Evolutionary conservation across 345 rosid genomes (phyloP).

Genomic region (Acer campestre): DNA sequence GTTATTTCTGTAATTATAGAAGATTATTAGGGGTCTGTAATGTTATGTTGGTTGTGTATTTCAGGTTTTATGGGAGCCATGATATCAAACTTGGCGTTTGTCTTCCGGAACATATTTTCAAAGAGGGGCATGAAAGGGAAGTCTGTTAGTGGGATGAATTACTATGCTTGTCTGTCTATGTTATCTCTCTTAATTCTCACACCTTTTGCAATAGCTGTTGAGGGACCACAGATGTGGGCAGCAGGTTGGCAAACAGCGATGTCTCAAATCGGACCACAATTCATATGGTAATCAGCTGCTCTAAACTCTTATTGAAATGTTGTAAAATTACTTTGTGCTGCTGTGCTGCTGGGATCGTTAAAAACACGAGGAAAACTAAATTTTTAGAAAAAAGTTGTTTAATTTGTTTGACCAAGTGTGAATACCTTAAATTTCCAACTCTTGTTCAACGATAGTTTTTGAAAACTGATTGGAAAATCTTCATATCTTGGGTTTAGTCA

Average conservation of each 20-base stretch:
- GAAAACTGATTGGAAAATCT: neutral
- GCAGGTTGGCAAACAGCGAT: constrained; percentile 80
- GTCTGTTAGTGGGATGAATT: constrained; percentile 99
- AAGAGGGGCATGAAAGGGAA: constrained; percentile 99
- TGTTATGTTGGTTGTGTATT: constrained; percentile 17
- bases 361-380: neutral
- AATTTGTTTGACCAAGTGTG: neutral
- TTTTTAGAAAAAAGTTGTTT: neutral
- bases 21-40: constrained; percentile 7
- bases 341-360: neutral
- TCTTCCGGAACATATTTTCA: constrained; percentile 90
- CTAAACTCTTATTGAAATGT: neutral
- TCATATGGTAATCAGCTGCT: constrained; percentile 59
- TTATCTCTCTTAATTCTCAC: constrained; percentile 86
- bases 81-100: constrained; percentile 96
- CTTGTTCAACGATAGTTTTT: neutral
- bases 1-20: neutral
- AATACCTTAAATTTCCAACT: neutral
- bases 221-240: constrained; percentile 97
- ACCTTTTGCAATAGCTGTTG: constrained; percentile 94
- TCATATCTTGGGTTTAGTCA: neutral
- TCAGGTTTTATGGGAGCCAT: constrained; percentile 99
- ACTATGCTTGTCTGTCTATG: constrained; percentile 96
- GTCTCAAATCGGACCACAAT: constrained; percentile 79
- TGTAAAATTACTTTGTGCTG: neutral